Evolutionary conservation across 257 asterid genomes (phyloP), one percentile per base, ranked within the genome.

Genomic region (Solanum raphanifolium): DNA sequence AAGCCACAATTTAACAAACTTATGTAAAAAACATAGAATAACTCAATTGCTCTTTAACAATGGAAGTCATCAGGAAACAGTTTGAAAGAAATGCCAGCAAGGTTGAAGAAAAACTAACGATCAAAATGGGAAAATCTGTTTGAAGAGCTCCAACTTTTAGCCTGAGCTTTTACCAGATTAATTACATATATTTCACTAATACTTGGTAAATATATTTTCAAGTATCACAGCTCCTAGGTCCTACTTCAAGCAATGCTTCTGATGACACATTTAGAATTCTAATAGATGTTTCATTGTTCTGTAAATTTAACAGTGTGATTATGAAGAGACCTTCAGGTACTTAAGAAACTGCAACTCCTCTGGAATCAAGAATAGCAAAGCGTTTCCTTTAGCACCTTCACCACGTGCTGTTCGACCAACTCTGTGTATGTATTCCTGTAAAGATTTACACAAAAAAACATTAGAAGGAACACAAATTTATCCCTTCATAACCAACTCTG

Each of bases 371-470:
- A 97, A 95, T 86, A 97, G 98, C 86, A 95, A 89, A 29, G 99
- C 99, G 89, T 91, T 94, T 81, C 99, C 99, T 89, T 94, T 95
- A 13, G 96, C 99, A 89, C 99, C 99, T 88, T 94, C 99, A 13
- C 99, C 99, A 87, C 99, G 98, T 16, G 99, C 99, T 38, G 98
- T 95, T 88, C 99, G 91, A 86, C 99, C 99, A 58, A 97, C 99
- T 91, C 99, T 90, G 76, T 97, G 99, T 84, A 95, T 95, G 86
- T 97, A 97, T 87, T 95, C 99, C 99, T 97, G 94, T 87, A 89
- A 87, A 88, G 34, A 87, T 34, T 48, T 87, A 66, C 87, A 90
- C 9, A 66, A 68, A 39, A 88, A 73, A 72, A 23, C 79, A 48
- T 62, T 68, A 78, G 88, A 65, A 58, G 87, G 84, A 72, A 39